Conservation (phyloP, 306 rosid species). For the Cucurbita moschata region DNA sequence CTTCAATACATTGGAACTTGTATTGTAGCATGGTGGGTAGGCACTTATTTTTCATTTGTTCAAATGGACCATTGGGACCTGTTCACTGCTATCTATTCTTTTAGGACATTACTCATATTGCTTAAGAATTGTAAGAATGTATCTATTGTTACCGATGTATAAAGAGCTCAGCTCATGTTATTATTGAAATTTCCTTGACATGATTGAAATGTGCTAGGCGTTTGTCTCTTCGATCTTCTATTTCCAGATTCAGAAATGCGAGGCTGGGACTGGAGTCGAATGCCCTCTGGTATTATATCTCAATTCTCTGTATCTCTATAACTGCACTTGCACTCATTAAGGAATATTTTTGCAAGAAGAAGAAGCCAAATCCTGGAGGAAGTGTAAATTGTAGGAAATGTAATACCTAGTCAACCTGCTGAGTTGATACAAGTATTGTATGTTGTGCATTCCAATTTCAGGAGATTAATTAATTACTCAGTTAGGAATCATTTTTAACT, state of each 20-base stretch:
- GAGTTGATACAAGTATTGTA: background rate
- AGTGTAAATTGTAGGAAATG: background rate
- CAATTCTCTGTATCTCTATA: background rate
- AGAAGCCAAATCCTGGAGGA: background rate
- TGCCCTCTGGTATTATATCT: conserved; percentile 3
- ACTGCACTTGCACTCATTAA: background rate
- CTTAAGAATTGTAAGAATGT: background rate
- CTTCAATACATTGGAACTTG: background rate
- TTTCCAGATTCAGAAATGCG: conserved; percentile 6
- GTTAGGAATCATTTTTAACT: background rate
- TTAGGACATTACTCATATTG: background rate
- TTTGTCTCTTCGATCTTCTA: conserved; percentile 1
- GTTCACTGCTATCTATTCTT: background rate
- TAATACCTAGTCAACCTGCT: background rate
- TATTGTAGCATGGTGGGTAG: background rate
- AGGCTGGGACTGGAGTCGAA: conserved; percentile 1
- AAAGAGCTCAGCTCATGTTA: background rate
- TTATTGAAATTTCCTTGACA: background rate
- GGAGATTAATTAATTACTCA: background rate
- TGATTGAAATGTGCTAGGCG: background rate
- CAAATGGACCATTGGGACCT: background rate
- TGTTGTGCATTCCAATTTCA: background rate
- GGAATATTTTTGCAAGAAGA: background rate
- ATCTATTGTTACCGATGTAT: background rate
- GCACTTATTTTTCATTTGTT: background rate